Evolutionary conservation across 495 filamentous ascomycete genomes (phyloP).

Genomic region (Hypoxylon trugodes): DNA sequence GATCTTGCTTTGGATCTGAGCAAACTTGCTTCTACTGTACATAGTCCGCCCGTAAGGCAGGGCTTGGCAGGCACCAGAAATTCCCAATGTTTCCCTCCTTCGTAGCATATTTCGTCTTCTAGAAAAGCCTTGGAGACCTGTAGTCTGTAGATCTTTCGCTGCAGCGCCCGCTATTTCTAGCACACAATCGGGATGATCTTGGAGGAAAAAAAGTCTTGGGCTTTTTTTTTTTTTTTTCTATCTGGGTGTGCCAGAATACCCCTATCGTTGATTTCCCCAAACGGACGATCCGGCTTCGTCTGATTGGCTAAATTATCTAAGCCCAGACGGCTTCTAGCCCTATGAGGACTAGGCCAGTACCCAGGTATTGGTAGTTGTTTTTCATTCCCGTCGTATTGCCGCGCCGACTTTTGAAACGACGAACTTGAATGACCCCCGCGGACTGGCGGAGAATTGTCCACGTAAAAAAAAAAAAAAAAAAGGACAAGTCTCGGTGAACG

Average conservation of each 20-base stretch:
- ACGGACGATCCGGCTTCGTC: conserved; percentile 24
- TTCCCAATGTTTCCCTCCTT: background rate
- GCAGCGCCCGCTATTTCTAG: conserved; percentile 1
- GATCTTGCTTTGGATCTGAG: conserved; percentile 34
- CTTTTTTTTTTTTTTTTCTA: background rate
- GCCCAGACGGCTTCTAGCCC: conserved; percentile 15
- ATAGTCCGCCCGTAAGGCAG: conserved; percentile 9
- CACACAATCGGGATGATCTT: conserved; percentile 23
- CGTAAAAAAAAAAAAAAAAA: background rate
- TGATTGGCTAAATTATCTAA: conserved; percentile 14
- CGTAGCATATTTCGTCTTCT: conserved; percentile 2
- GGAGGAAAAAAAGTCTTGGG: conserved; percentile 14
- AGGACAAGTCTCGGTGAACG: conserved; percentile 19
- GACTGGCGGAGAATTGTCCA: conserved; percentile 17
- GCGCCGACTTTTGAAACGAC: conserved; percentile 10
- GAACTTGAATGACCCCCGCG: background rate
- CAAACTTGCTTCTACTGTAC: too few relatives aligned
- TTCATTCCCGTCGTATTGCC: conserved; percentile 34
- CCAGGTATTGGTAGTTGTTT: background rate
- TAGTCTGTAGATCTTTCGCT: conserved; percentile 2
- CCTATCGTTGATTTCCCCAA: conserved; percentile 32
- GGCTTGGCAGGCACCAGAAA: conserved; percentile 35
- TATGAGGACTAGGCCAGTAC: conserved; percentile 25
- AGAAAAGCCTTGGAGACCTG: conserved; percentile 12
- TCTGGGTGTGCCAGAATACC: background rate